These are phyloP conservation scores for Ustilago vetiveriae DNA, from an alignment of 1,284 basidiomycete genomes.

Conservation along the genomic window DNA sequence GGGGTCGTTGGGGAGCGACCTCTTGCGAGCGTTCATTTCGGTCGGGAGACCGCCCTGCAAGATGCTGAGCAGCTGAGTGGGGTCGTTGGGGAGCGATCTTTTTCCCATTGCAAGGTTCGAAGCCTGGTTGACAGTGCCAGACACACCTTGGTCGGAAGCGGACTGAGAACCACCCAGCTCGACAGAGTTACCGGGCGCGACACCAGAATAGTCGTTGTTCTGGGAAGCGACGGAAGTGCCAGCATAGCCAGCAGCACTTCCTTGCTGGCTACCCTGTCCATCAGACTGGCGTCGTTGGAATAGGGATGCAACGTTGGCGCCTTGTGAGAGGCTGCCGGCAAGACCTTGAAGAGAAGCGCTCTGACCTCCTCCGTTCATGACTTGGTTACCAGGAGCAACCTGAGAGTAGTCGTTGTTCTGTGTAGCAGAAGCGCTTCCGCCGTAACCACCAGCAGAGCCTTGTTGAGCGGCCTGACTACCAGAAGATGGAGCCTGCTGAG, in stretches of 20 bases:
- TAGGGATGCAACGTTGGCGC: constrained; percentile 1
- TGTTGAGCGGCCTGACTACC: constrained; percentile 3
- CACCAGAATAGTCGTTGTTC: constrained; percentile 12
- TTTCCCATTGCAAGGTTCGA: background rate
- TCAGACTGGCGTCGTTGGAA: constrained; percentile 5
- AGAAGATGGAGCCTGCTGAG: constrained; percentile 2
- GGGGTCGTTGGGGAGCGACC: constrained; percentile 3
- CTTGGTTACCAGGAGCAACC: constrained; percentile 24
- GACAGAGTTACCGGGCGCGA: constrained; percentile 22
- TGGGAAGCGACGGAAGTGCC: constrained; percentile 7
- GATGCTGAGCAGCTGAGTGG: too few relatives aligned
- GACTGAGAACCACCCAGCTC: constrained; percentile 11
- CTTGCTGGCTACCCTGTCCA: constrained; percentile 5
- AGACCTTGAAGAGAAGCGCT: constrained; percentile 13
- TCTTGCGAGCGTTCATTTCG: too few relatives aligned
- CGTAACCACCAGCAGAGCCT: constrained; percentile 23
- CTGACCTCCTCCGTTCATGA: constrained; percentile 23
- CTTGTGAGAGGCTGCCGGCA: constrained; percentile 14
- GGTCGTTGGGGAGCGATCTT: too few relatives aligned
- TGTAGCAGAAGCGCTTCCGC: constrained; percentile 7
- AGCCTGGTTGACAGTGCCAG: constrained; percentile 12
- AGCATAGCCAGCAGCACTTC: constrained; percentile 16
- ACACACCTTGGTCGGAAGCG: constrained; percentile 8
- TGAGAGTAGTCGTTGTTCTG: constrained; percentile 38
- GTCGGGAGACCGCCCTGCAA: too few relatives aligned